These are phyloP conservation scores for Wickerhamiella alocasiicola DNA, from an alignment of 805 yeast genomes.

Conservation along the genomic window DNA sequence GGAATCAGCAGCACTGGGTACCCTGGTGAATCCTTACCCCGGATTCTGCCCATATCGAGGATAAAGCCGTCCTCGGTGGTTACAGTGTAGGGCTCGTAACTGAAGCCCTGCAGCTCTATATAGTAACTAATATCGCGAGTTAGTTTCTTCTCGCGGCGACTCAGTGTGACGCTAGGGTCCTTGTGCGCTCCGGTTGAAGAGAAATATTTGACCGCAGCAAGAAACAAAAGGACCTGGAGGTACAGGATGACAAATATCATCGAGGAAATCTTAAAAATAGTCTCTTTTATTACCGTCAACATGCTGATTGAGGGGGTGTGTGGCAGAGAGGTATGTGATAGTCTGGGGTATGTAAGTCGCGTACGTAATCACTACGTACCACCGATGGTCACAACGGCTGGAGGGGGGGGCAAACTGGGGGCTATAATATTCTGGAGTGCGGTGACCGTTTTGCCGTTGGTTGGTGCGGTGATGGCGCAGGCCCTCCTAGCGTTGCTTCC, in stretches of 20 bases:
- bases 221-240: constrained; percentile 19
- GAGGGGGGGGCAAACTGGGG: no score
- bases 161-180: constrained; percentile 15
- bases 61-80: constrained; percentile 72
- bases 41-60: constrained; percentile 49
- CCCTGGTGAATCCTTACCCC: not conserved
- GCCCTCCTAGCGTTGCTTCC: no score
- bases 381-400: no score
- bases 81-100: constrained; percentile 45
- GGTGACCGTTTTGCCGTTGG: no score
- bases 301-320: not conserved
- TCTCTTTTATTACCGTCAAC: not conserved
- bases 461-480: no score
- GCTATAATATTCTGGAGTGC: no score
- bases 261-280: constrained; percentile 18
- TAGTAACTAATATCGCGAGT: constrained; percentile 55
- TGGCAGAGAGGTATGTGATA: no score
- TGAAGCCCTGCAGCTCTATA: constrained; percentile 47
- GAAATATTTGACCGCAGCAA: constrained; percentile 17
- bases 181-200: constrained; percentile 1
- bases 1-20: constrained; percentile 69
- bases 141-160: constrained; percentile 29
- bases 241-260: constrained; percentile 19
- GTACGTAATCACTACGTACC: no score
- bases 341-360: no score